Evolutionary conservation across 169 alveolate species (phyloP), one percentile per base, ranked within the genome.

Genomic region (Toxoplasma gondii): DNA sequence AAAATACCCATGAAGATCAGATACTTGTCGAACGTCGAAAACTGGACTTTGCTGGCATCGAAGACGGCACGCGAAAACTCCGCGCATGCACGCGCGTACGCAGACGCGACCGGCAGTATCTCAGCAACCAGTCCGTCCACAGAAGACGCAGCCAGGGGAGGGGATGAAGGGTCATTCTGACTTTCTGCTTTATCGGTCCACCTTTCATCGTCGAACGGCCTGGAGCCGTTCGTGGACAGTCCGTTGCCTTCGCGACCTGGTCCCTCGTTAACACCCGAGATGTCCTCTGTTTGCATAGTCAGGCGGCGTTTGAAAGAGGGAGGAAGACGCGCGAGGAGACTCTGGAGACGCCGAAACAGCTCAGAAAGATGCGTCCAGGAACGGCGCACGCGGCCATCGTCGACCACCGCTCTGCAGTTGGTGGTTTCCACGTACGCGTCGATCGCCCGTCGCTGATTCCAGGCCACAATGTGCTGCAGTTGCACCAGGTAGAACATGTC

Each of bases 381-480:
- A 7, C 24, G 39, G 49, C 45, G 39, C 27, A 78, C 86, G 86
- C 9, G 2, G 39, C n/a, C 45, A 12, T 19, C 44, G 2, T 78
- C 86, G 2, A 78, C 86, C 44, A 78, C 86, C 9, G 86, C 39
- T 16, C 22, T 16, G 45, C 49, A 78, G n/a, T n/a, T n/a, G 39
- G 86, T 29, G 2, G 58, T 44, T 45, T 49, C 70, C 49, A 93
- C 95, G 39, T 86, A 84, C 27, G 91, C 90, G 43, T 43, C 38
- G 58, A 93, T 36, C 38, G 93, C 90, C 70, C 93, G 95, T 38
- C 90, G 95, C 58, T 93, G 92, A 38, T 86, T 90, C 95, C 95
- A 93, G 78, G 95, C 88, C 41, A n/a, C 93, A 34, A 93, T 87
- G 70, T 93, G 95, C 43, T 87, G 93, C 10, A 93, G 88, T 74